Percentiles rank a stretch among this genome's conserved stretches.
Conservation (phyloP, 306 rosid species). For the Casuarina glauca region DNA sequence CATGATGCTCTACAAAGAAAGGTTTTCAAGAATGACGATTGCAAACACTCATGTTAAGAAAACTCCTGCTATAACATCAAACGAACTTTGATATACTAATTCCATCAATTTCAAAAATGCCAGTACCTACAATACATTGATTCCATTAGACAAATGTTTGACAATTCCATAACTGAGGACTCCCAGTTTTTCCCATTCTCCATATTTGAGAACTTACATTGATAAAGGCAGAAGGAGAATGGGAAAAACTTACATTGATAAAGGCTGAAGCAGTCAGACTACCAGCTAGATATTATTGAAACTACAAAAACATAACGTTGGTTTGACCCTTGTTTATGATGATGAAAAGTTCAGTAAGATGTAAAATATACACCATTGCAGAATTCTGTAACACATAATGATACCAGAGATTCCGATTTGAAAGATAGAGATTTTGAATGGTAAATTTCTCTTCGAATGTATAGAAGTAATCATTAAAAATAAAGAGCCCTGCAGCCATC, state of each 20-base stretch:
- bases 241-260: neutral
- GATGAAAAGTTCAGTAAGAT: neutral
- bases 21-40: conserved; percentile 18
- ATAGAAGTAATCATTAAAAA: no score
- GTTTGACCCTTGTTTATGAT: neutral
- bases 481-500: no score
- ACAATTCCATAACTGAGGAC: neutral
- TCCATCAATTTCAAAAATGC: no score
- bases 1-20: conserved; percentile 67
- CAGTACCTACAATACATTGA: neutral
- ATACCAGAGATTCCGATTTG: neutral
- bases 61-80: neutral
- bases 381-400: neutral
- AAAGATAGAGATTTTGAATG: neutral
- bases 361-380: neutral
- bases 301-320: neutral
- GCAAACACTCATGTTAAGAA: neutral
- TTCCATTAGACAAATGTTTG: neutral
- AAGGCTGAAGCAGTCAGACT: neutral
- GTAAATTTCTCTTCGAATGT: no score
- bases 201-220: neutral
- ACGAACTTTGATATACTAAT: neutral
- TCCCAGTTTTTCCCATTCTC: neutral
- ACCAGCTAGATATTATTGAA: neutral
- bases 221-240: neutral